Conservation (phyloP, 2,329 filamentous ascomycete species). For the Diatrype stigma region DNA sequence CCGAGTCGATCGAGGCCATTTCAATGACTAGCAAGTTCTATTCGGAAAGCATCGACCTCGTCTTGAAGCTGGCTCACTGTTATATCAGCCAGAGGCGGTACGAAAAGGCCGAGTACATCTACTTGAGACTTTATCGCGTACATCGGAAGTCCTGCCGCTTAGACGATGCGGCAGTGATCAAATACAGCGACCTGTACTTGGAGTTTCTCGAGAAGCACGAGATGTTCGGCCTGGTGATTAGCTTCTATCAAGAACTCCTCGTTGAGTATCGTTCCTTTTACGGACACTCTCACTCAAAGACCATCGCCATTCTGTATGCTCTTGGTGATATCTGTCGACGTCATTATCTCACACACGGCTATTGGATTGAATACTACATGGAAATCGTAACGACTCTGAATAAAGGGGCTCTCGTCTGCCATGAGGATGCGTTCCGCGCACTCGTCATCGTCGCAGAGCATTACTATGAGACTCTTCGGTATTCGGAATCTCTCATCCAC, state of each 20-base stretch:
- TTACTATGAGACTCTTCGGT: constrained; percentile 31
- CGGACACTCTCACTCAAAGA: constrained; percentile 28
- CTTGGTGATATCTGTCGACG: constrained; percentile 27
- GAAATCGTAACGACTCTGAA: constrained; percentile 33
- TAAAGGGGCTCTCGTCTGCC: constrained; percentile 29
- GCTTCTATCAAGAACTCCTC: constrained; percentile 33
- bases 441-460: constrained; percentile 31
- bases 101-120: constrained; percentile 32
- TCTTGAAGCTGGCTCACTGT: constrained; percentile 40
- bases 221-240: constrained; percentile 30
- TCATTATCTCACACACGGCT: background rate
- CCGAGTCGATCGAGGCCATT: constrained; percentile 34
- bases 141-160: background rate
- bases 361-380: constrained; percentile 32
- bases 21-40: background rate
- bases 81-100: constrained; percentile 34
- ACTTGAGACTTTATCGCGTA: constrained; percentile 5
- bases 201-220: constrained; percentile 26
- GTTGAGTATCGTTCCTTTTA: constrained; percentile 32
- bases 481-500: constrained; percentile 6
- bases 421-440: constrained; percentile 33
- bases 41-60: constrained; percentile 37
- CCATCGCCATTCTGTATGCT: constrained; percentile 32
- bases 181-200: constrained; percentile 23
- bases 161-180: constrained; percentile 1